A percentile compares a stretch with the other conserved stretches of the same genome.
Evolutionary conservation across 139 green algal species (phyloP).

Genomic region (Raphidocelis subcapitata): DNA sequence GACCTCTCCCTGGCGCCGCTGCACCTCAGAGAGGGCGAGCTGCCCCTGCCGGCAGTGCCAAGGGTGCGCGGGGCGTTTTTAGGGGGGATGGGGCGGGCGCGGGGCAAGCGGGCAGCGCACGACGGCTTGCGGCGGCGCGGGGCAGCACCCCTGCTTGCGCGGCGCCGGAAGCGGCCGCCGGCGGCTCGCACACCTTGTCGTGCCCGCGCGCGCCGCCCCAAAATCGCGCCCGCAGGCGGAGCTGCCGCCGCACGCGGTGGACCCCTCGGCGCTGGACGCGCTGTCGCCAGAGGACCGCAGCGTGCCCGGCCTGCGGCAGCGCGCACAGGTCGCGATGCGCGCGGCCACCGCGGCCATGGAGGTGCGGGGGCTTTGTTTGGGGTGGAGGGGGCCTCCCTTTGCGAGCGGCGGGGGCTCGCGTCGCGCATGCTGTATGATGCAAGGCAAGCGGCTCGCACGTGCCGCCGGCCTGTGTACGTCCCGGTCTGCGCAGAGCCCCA

Average conservation of each 20-base stretch:
- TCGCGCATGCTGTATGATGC: no score
- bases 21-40: not conserved
- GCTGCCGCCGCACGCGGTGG: slow-evolving; percentile 16
- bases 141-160: not conserved
- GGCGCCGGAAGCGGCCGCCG: not conserved
- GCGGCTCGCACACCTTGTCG: not conserved
- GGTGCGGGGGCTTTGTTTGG: no score
- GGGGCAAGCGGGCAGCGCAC: not conserved
- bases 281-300: slow-evolving; percentile 3
- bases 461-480: no score
- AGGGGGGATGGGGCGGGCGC: slow-evolving; percentile 7
- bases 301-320: slow-evolving; percentile 18
- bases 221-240: slow-evolving; percentile 5
- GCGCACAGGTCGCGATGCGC: slow-evolving; percentile 26
- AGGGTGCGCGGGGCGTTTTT: not conserved
- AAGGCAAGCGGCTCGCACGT: no score
- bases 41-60: not conserved
- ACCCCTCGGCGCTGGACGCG: not conserved
- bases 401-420: not conserved
- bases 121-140: not conserved
- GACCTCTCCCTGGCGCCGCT: slow-evolving; percentile 12
- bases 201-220: not conserved
- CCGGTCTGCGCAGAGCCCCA: no score
- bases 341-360: slow-evolving; percentile 21
- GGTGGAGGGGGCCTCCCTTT: no score